Evolutionary conservation across 1,139 yeast genomes (phyloP).

Genomic region (Torulaspora pretoriensis): DNA sequence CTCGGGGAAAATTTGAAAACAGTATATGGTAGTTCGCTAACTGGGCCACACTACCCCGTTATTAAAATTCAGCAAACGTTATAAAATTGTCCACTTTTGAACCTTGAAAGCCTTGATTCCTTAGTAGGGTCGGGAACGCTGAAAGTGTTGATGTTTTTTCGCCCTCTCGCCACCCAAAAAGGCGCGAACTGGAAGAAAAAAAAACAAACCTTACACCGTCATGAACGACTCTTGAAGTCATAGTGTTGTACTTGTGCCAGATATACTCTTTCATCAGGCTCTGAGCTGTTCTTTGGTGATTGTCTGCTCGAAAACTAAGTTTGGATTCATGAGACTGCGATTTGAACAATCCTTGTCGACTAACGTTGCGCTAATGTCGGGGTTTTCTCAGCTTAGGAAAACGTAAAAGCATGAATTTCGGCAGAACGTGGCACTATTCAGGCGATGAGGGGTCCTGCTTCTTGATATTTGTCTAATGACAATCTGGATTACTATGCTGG

Average conservation of each 20-base stretch:
- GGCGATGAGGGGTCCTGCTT: not conserved
- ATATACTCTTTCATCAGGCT: not conserved
- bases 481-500: slow-evolving; percentile 17
- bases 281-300: not conserved
- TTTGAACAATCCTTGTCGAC: too few species aligned
- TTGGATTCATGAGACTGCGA: too few species aligned
- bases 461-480: not conserved
- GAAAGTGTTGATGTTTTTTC: slow-evolving; percentile 4
- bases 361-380: too few species aligned
- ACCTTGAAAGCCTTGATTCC: slow-evolving; percentile 4
- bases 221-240: not conserved
- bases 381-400: too few species aligned
- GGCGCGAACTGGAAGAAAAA: slow-evolving; percentile 6
- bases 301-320: too few species aligned
- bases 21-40: slow-evolving; percentile 2
- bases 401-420: too few species aligned
- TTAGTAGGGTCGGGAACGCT: slow-evolving; percentile 6
- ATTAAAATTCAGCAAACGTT: slow-evolving; percentile 7
- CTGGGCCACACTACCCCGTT: slow-evolving; percentile 8
- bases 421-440: too few species aligned
- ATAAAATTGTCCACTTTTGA: slow-evolving; percentile 12
- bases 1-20: not conserved
- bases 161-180: slow-evolving; percentile 10
- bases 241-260: not conserved
- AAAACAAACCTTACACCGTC: not conserved